Evolutionary conservation across 192 early-diverging fungal species (phyloP).

Genomic region (Mortierella claussenii): DNA sequence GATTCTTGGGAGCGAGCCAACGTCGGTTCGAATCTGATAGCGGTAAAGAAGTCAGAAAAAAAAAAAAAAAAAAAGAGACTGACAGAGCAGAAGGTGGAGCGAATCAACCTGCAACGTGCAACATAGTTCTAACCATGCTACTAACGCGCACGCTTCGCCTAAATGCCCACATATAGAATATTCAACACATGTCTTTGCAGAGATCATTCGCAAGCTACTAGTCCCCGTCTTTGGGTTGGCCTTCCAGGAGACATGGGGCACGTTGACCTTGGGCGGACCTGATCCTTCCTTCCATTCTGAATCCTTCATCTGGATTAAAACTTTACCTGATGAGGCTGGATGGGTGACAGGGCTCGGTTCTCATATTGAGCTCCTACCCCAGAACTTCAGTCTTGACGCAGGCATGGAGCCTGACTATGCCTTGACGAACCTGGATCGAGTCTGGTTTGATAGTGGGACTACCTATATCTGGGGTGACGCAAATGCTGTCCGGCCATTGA

Average conservation of each 20-base stretch:
- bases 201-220: slow-evolving; percentile 18
- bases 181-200: slow-evolving; percentile 22
- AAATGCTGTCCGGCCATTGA: slow-evolving; percentile 2
- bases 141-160: too few species aligned
- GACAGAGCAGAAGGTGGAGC: too few species aligned
- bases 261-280: slow-evolving; percentile 24
- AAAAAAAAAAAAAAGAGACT: too few species aligned
- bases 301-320: slow-evolving; percentile 29
- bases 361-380: slow-evolving; percentile 8
- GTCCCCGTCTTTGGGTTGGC: slow-evolving; percentile 30
- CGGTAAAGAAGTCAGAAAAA: too few species aligned
- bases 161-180: too few species aligned
- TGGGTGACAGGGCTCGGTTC: slow-evolving; percentile 23
- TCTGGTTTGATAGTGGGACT: slow-evolving; percentile 35
- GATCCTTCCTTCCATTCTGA: slow-evolving; percentile 22
- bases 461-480: slow-evolving; percentile 34
- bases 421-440: slow-evolving; percentile 15
- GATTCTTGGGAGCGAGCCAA: slow-evolving; percentile 38
- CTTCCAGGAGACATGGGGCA: slow-evolving; percentile 27
- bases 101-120: too few species aligned
- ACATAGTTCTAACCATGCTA: too few species aligned
- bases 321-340: slow-evolving; percentile 18
- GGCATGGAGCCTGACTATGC: not conserved
- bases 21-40: slow-evolving; percentile 22
- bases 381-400: not conserved